Evolutionary conservation across 768 basidiomycete genomes (phyloP).

Genomic region (Sistotremastrum niveocremeum): DNA sequence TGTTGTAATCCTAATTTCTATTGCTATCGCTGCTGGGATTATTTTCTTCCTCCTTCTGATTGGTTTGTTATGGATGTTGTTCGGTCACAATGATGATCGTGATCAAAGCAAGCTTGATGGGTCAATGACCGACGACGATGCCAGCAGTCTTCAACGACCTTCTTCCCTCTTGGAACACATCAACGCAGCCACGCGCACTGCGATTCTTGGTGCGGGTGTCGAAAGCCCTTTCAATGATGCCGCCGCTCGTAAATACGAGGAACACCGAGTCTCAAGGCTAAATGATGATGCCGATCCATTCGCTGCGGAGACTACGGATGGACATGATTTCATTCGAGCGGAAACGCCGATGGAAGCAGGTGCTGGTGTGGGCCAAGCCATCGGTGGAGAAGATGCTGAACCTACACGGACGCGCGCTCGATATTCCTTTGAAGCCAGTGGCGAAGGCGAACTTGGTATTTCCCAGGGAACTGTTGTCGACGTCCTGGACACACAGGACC

Average conservation of each 20-base stretch:
- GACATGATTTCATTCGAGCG: slow-evolving; percentile 63
- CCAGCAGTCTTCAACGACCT: slow-evolving; percentile 57
- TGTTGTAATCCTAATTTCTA: slow-evolving; percentile 91
- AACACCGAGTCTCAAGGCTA: slow-evolving; percentile 21
- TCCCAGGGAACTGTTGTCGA: slow-evolving; percentile 58
- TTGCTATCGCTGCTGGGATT: slow-evolving; percentile 90
- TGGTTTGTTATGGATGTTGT: slow-evolving; percentile 82
- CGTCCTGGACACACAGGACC: slow-evolving; percentile 68
- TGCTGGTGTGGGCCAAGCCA: slow-evolving; percentile 28
- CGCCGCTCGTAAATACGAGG: slow-evolving; percentile 44
- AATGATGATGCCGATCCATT: slow-evolving; percentile 37
- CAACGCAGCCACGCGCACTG: slow-evolving; percentile 76
- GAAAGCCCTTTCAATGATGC: slow-evolving; percentile 23
- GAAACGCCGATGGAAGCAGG: slow-evolving; percentile 71
- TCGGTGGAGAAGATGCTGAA: slow-evolving; percentile 45
- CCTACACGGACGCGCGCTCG: slow-evolving; percentile 68
- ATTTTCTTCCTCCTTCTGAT: slow-evolving; percentile 78
- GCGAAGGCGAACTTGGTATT: slow-evolving; percentile 65
- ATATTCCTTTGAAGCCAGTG: slow-evolving; percentile 69
- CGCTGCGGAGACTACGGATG: slow-evolving; percentile 39
- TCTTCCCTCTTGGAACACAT: slow-evolving; percentile 84
- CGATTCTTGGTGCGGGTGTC: slow-evolving; percentile 46
- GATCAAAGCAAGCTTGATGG: slow-evolving; percentile 29
- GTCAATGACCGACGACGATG: slow-evolving; percentile 42
- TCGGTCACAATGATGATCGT: slow-evolving; percentile 61